A percentile compares a stretch with the other conserved stretches of the same genome.
These are phyloP conservation scores for Xylaria telfairii DNA, from an alignment of 495 filamentous ascomycete genomes.

Conservation along the genomic window DNA sequence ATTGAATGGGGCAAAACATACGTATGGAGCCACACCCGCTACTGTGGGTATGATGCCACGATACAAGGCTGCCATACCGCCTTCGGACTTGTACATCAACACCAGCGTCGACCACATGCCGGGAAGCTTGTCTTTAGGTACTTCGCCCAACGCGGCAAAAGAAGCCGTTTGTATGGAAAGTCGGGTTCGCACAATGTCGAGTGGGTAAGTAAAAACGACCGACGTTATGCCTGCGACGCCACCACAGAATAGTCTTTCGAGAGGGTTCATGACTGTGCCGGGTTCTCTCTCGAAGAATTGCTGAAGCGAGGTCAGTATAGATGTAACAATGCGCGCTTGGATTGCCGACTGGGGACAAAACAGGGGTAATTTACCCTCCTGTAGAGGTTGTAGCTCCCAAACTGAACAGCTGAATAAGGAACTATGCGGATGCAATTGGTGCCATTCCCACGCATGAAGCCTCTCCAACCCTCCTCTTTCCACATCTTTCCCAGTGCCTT, in stretches of 20 bases:
- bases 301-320: constrained; percentile 31
- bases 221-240: constrained; percentile 93
- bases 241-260: constrained; percentile 79
- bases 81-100: constrained; percentile 88
- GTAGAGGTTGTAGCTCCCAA: constrained; percentile 97
- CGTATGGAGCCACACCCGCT: constrained; percentile 93
- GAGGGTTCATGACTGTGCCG: constrained; percentile 68
- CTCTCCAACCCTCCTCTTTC: constrained; percentile 92
- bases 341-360: neutral
- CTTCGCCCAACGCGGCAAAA: constrained; percentile 73
- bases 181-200: constrained; percentile 95
- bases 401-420: constrained; percentile 97
- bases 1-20: constrained; percentile 41
- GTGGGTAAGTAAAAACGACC: constrained; percentile 76
- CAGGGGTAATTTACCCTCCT: constrained; percentile 70
- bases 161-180: constrained; percentile 96
- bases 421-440: constrained; percentile 98
- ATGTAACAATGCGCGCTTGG: neutral
- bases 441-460: constrained; percentile 96
- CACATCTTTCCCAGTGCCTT: constrained; percentile 94
- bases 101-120: constrained; percentile 91
- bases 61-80: constrained; percentile 83
- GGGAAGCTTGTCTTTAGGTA: constrained; percentile 69
- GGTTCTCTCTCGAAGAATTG: constrained; percentile 79
- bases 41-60: constrained; percentile 92